Evolutionary conservation across 371 early-diverging fungal genomes (phyloP), one percentile per base, ranked within the genome.

Genomic region (Phascolomyces articulosus): DNA sequence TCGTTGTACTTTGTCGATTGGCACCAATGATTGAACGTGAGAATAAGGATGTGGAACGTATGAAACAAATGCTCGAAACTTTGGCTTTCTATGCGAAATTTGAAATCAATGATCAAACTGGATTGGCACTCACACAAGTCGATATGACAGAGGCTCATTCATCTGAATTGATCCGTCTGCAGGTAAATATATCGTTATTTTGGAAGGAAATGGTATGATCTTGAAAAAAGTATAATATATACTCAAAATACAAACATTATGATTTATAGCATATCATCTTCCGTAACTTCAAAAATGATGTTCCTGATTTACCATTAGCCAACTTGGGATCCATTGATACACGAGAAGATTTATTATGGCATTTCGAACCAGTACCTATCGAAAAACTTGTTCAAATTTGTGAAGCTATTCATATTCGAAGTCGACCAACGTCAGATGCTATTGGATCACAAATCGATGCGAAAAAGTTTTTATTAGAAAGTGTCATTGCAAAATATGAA

Each of bases 71-170:
- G 34, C 65, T 92, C 54, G 84, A 81, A 9, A 82, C 76, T 61
- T 82, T 96, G 27, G 72, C 82, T 11, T 90, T 84, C 53, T 92
- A 91, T 68, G 74, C 88, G 7, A 77, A 86, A 41, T 95, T 96
- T 64, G 92, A 92, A 47, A 89, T 98, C 40, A 89, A 93, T 65
- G 93, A 94, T 57, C 83, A 88, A 28, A 92, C 93, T 4, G 97
- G 98, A 31, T 66, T 76, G 40, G 85, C 93, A 3, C 76, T 96
- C 38, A 81, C 88, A 0, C 85, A 83, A 13, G 75, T 80, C 2
- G 90, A 93, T 40, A 87, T 89, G 73, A 84, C 83, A 0, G 82
- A 87, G 48, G 64, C 70, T 4, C 89, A 90, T 64, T 88, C 89
- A 53, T 75, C 78, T 38, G 73, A 79, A 26, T 29, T 96, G 58